Conservation (phyloP, 768 basidiomycete genomes). For the Nevesoporus exiguus region DNA sequence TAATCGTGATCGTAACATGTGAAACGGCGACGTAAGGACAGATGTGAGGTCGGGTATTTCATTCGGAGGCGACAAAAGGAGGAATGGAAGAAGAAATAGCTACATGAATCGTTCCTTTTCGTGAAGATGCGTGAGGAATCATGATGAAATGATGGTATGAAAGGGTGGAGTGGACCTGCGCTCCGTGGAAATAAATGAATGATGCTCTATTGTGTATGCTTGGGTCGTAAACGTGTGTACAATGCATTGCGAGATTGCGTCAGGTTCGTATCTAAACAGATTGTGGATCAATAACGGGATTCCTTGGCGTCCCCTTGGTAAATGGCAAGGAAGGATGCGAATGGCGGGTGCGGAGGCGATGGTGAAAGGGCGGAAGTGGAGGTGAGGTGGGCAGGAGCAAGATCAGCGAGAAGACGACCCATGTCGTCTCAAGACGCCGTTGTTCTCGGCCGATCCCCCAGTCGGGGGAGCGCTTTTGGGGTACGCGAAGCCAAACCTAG, state of each 20-base stretch:
- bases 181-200: constrained; percentile 8
- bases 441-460: constrained; percentile 2
- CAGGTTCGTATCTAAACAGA: constrained; percentile 20
- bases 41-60: constrained; percentile 18
- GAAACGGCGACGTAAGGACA: constrained; percentile 14
- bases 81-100: background rate
- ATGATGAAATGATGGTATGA: constrained; percentile 6
- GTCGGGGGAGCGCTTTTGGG: background rate
- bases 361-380: constrained; percentile 14
- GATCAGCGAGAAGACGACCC: constrained; percentile 10
- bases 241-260: constrained; percentile 29
- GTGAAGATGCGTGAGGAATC: constrained; percentile 17
- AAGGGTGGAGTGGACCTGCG: constrained; percentile 8
- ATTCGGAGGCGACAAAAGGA: background rate
- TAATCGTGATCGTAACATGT: constrained; percentile 1
- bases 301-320: background rate
- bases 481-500: background rate
- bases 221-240: constrained; percentile 25
- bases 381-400: constrained; percentile 5
- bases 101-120: constrained; percentile 15
- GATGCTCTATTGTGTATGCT: constrained; percentile 25
- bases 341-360: constrained; percentile 1
- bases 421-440: constrained; percentile 3
- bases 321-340: constrained; percentile 10
- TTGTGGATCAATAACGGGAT: background rate